A percentile compares a stretch with the other conserved stretches of the same genome.
These are phyloP conservation scores for Penicillium sp. DNA, from an alignment of 2,329 filamentous ascomycete genomes.

Conservation along the genomic window DNA sequence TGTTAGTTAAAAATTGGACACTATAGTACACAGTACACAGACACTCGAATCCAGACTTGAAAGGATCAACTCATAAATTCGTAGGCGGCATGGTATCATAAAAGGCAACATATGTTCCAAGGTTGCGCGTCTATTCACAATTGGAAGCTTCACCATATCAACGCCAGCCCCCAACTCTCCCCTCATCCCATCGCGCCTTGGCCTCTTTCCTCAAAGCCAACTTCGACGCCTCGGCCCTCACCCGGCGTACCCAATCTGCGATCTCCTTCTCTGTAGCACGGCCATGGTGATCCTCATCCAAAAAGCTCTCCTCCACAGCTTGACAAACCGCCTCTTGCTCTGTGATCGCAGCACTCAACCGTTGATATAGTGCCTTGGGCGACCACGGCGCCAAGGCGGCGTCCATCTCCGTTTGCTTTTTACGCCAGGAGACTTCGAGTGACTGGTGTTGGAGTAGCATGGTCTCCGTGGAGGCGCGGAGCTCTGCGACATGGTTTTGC, in stretches of 20 bases:
- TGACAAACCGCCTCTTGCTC: conserved; percentile 81
- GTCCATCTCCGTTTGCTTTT: conserved; percentile 88
- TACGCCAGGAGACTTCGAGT: conserved; percentile 87
- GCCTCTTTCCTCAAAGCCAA: conserved; percentile 80
- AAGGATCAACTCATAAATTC: not conserved
- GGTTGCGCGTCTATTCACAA: not conserved
- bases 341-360: conserved; percentile 70
- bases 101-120: not conserved
- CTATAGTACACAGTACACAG: not conserved
- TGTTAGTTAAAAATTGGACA: not conserved
- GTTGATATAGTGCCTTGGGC: conserved; percentile 81
- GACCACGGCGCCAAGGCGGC: conserved; percentile 79
- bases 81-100: conserved; percentile 11
- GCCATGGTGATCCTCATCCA: conserved; percentile 60
- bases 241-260: conserved; percentile 77
- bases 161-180: conserved; percentile 90
- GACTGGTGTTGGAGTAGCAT: conserved; percentile 80
- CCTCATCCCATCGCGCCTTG: conserved; percentile 94
- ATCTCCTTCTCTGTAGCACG: conserved; percentile 77
- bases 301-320: conserved; percentile 88
- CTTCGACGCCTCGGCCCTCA: conserved; percentile 75
- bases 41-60: not conserved
- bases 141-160: conserved; percentile 43
- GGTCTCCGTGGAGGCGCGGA: conserved; percentile 70
- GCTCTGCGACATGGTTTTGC: conserved; percentile 49